Conservation (phyloP, 2,329 filamentous ascomycete genomes). For the Davidsoniella eucalypti region DNA sequence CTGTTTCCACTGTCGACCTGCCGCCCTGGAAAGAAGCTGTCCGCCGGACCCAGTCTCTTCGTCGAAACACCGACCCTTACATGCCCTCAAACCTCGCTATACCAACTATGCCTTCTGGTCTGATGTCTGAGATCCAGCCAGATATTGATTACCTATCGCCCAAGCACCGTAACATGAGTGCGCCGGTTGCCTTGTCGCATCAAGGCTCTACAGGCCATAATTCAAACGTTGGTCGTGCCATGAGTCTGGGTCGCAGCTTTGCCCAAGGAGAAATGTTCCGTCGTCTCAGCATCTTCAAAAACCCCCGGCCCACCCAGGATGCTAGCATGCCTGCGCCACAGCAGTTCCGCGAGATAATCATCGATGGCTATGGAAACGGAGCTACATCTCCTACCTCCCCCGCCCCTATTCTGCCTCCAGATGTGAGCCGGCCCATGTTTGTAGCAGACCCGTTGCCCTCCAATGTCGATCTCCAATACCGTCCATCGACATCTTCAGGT, state of each 20-base stretch:
- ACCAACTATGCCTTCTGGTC: neutral
- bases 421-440: neutral
- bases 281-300: constrained; percentile 11
- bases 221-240: constrained; percentile 9
- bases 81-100: constrained; percentile 1
- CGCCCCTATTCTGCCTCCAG: neutral
- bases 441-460: neutral
- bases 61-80: constrained; percentile 7
- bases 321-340: neutral
- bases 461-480: neutral
- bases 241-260: constrained; percentile 12
- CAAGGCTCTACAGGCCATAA: neutral
- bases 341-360: neutral
- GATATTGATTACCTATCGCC: constrained; percentile 39
- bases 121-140: constrained; percentile 29
- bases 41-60: constrained; percentile 17
- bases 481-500: constrained; percentile 8
- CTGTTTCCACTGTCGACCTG: constrained; percentile 25
- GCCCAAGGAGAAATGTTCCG: constrained; percentile 11
- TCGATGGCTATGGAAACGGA: neutral
- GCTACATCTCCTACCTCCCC: neutral
- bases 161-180: constrained; percentile 18
- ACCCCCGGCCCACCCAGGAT: constrained; percentile 3
- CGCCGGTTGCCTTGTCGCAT: constrained; percentile 4
- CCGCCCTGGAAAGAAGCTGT: constrained; percentile 29